Conservation (phyloP, 169 alveolate genomes). For the Plasmodium blacklocki region DNA sequence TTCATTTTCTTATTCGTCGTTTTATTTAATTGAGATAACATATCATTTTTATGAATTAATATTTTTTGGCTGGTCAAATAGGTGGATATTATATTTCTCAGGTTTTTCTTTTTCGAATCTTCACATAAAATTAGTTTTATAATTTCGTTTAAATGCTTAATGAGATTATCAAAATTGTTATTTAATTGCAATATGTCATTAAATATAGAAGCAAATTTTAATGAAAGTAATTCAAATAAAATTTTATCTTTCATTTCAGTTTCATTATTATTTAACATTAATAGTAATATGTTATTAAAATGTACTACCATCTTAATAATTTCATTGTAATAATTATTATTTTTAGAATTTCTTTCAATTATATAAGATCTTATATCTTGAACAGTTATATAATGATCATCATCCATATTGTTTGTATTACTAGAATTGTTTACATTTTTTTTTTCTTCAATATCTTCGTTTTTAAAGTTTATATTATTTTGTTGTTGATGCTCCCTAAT, state of each 20-base stretch:
- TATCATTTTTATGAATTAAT: constrained; percentile 23
- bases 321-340: constrained; percentile 59
- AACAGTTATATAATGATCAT: constrained; percentile 27
- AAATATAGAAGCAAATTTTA: constrained; percentile 54
- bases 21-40: constrained; percentile 36
- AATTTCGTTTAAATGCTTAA: constrained; percentile 53
- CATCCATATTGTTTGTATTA: background rate
- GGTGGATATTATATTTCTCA: constrained; percentile 24
- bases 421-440: background rate
- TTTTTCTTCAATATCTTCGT: background rate
- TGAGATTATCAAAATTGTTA: constrained; percentile 34
- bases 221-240: constrained; percentile 32
- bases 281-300: constrained; percentile 55
- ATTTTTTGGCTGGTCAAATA: constrained; percentile 35
- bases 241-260: constrained; percentile 36
- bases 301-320: constrained; percentile 64
- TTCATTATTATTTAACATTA: constrained; percentile 31
- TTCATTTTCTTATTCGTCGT: background rate
- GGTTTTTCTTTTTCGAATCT: constrained; percentile 20
- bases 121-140: constrained; percentile 31
- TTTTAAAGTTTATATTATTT: background rate
- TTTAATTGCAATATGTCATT: constrained; percentile 25
- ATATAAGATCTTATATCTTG: constrained; percentile 38
- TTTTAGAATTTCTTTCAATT: constrained; percentile 45
- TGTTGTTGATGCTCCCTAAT: background rate